A percentile compares a stretch with the other conserved stretches of the same genome.
phyloP scores from a whole-genome alignment of 2,329 filamentous ascomycete genomes.

The Verticillium isaacii region DNA sequence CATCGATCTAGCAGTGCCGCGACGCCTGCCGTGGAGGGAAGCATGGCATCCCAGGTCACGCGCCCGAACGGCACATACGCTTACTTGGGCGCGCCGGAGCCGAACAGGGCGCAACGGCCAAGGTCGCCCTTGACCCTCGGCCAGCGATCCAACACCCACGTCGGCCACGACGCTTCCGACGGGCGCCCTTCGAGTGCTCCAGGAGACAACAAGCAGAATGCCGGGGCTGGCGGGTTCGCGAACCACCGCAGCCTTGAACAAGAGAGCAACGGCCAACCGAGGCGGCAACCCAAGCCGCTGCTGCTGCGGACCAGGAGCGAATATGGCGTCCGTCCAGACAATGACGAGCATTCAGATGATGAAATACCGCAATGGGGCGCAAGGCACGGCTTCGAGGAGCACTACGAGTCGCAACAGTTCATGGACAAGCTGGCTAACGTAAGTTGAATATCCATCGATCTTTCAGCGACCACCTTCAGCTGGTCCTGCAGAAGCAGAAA shows the following conservation, averaged over 20 bases:
- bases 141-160: constrained; percentile 12
- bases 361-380: constrained; percentile 50
- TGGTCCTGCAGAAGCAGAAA: too few species aligned
- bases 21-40: not conserved
- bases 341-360: constrained; percentile 38
- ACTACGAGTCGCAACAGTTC: constrained; percentile 87
- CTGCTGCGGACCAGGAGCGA: constrained; percentile 55
- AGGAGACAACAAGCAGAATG: constrained; percentile 29
- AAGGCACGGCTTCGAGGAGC: constrained; percentile 87
- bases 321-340: constrained; percentile 36
- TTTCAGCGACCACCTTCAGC: not conserved
- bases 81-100: not conserved
- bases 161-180: constrained; percentile 14
- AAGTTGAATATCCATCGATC: constrained; percentile 28
- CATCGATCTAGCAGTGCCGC: not conserved
- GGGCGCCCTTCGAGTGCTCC: constrained; percentile 42
- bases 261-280: not conserved
- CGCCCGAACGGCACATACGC: not conserved
- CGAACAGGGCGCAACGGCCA: not conserved
- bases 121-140: not conserved
- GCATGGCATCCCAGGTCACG: not conserved
- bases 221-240: constrained; percentile 5
- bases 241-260: not conserved
- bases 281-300: constrained; percentile 40
- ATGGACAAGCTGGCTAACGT: constrained; percentile 79